A percentile compares a stretch with the other conserved stretches of the same genome.
These are phyloP conservation scores for Pichiaceae sp. DNA, from an alignment of 1,139 yeast species.

Conservation along the genomic window DNA sequence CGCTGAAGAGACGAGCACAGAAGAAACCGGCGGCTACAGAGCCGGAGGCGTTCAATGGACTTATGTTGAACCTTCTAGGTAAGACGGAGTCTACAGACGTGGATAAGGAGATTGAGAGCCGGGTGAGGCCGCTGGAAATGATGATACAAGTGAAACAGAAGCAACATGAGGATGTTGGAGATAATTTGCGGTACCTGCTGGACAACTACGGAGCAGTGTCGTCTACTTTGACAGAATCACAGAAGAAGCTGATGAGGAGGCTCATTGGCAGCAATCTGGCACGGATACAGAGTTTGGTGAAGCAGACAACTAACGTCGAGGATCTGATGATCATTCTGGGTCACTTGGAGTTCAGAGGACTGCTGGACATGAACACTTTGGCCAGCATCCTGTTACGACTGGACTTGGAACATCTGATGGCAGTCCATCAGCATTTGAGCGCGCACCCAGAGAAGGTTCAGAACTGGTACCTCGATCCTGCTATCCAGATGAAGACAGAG, in stretches of 20 bases:
- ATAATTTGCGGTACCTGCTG: constrained; percentile 2
- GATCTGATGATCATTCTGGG: constrained; percentile 10
- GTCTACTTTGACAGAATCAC: background rate
- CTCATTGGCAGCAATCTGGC: background rate
- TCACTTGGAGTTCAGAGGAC: constrained; percentile 13
- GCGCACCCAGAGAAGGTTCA: constrained; percentile 7
- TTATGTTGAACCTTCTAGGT: constrained; percentile 3
- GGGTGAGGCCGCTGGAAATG: constrained; percentile 1
- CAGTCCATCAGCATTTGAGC: constrained; percentile 8
- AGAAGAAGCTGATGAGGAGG: background rate
- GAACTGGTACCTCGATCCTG: constrained; percentile 7
- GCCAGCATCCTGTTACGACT: constrained; percentile 13
- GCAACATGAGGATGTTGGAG: background rate
- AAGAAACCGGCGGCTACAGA: background rate
- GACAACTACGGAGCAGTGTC: constrained; percentile 1
- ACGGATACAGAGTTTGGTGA: background rate
- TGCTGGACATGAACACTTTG: constrained; percentile 8
- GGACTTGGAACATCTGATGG: constrained; percentile 7
- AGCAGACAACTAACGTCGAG: constrained; percentile 1
- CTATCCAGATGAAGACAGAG: constrained; percentile 9
- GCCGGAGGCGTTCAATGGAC: background rate
- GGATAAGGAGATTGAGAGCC: constrained; percentile 1
- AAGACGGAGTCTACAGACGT: constrained; percentile 1
- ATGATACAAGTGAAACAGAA: background rate
- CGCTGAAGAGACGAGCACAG: background rate